These are phyloP conservation scores for Panus rudis DNA, from an alignment of 768 basidiomycete species.

Conservation along the genomic window DNA sequence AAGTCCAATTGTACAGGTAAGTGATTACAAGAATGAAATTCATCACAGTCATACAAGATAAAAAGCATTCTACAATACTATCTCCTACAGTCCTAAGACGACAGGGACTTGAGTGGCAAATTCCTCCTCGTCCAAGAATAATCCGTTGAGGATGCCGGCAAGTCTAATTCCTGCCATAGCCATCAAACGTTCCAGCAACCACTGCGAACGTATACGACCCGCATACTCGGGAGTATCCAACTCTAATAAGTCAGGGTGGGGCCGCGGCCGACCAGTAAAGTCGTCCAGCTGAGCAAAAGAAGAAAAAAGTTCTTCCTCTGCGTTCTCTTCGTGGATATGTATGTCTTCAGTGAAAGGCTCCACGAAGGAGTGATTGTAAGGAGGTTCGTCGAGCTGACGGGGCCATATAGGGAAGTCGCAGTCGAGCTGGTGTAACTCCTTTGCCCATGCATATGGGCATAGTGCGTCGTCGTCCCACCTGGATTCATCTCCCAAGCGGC, in stretches of 20 bases:
- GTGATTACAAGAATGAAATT: too few species aligned
- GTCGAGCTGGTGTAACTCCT: constrained; percentile 67
- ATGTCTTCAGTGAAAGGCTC: constrained; percentile 2
- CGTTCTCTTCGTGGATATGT: constrained; percentile 13
- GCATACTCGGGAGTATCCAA: constrained; percentile 79
- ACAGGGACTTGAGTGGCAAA: too few species aligned
- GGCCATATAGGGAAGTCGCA: constrained; percentile 78
- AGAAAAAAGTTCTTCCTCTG: constrained; percentile 7
- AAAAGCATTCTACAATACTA: too few species aligned
- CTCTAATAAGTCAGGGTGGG: constrained; percentile 44
- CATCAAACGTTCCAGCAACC: constrained; percentile 76
- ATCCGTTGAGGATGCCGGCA: constrained; percentile 73
- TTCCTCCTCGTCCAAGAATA: constrained; percentile 41
- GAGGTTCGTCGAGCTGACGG: constrained; percentile 48
- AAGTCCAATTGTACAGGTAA: too few species aligned
- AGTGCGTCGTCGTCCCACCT: constrained; percentile 47
- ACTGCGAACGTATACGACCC: constrained; percentile 55
- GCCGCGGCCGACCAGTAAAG: constrained; percentile 7
- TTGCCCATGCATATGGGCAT: constrained; percentile 78
- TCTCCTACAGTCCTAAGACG: too few species aligned
- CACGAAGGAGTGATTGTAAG: constrained; percentile 22
- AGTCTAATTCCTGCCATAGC: constrained; percentile 80
- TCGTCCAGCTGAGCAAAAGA: too few species aligned
- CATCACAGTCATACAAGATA: too few species aligned
- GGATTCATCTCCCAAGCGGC: constrained; percentile 16